A percentile compares a stretch with the other conserved stretches of the same genome.
Evolutionary conservation across 495 filamentous ascomycete species (phyloP).

Genomic region (Articulospora tetracladia): DNA sequence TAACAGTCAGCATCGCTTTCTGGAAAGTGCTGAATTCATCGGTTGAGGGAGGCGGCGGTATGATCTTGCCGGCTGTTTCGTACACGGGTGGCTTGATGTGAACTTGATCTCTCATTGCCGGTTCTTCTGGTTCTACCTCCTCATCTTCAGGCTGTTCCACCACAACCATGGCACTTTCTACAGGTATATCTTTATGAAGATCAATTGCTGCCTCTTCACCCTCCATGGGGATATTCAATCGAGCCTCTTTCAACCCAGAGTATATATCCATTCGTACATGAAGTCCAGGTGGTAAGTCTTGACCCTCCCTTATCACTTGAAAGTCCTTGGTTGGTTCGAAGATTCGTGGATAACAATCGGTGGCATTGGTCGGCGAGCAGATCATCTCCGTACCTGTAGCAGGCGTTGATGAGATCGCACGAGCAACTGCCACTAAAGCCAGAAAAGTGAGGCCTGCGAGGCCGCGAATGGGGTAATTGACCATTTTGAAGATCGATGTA

Average conservation of each 20-base stretch:
- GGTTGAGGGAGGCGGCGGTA: conserved; percentile 29
- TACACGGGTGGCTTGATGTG: conserved; percentile 40
- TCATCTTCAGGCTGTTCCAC: conserved; percentile 27
- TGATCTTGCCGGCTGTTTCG: conserved; percentile 46
- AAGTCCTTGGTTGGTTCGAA: conserved; percentile 61
- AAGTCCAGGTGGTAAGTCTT: conserved; percentile 58
- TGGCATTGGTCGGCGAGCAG: conserved; percentile 53
- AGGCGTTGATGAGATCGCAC: conserved; percentile 6
- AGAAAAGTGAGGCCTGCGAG: conserved; percentile 13
- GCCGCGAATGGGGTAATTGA: neutral
- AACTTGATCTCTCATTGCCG: conserved; percentile 20
- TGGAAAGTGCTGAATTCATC: conserved; percentile 23
- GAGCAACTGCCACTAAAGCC: conserved; percentile 1
- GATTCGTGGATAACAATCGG: conserved; percentile 60
- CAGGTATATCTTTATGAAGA: conserved; percentile 38
- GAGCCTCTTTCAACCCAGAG: conserved; percentile 59
- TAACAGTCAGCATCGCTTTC: conserved; percentile 14
- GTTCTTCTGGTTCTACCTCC: conserved; percentile 21
- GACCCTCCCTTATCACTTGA: conserved; percentile 56
- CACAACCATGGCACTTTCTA: conserved; percentile 44
- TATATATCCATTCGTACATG: conserved; percentile 61
- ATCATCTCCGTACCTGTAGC: conserved; percentile 44
- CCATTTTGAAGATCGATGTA: conserved; percentile 7
- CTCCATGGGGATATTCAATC: conserved; percentile 51
- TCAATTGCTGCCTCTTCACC: conserved; percentile 28